These are phyloP conservation scores for Macrophomina pseudophaseolina DNA, from an alignment of 2,329 filamentous ascomycete genomes.

Conservation along the genomic window DNA sequence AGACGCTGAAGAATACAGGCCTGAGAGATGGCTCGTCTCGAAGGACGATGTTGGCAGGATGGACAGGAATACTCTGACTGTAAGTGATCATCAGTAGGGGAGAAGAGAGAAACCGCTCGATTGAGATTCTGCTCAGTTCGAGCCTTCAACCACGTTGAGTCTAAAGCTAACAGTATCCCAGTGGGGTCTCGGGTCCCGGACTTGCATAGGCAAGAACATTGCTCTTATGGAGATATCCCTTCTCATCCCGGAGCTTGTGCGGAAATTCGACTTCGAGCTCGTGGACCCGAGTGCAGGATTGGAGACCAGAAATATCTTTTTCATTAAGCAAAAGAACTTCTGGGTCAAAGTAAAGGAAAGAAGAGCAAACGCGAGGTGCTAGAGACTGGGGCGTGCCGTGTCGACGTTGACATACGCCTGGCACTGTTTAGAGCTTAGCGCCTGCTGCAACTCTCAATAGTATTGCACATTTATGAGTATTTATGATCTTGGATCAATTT, in stretches of 20 bases:
- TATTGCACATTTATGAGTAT: too few relatives aligned
- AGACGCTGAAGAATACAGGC: conserved; percentile 48
- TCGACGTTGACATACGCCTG: too few relatives aligned
- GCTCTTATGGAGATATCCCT: conserved; percentile 37
- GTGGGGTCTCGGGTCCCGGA: conserved; percentile 42
- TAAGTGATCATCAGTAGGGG: conserved; percentile 10
- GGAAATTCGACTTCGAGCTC: conserved; percentile 52
- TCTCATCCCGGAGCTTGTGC: conserved; percentile 35
- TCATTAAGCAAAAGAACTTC: background rate
- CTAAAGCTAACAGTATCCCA: background rate
- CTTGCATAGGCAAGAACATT: conserved; percentile 41
- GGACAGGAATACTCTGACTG: conserved; percentile 36
- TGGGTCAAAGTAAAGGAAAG: too few relatives aligned
- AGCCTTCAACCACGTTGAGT: background rate
- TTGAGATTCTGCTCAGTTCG: too few relatives aligned
- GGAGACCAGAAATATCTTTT: background rate
- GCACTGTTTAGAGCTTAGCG: too few relatives aligned
- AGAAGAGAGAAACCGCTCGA: too few relatives aligned
- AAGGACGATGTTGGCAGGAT: conserved; percentile 35
- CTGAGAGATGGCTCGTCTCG: conserved; percentile 53
- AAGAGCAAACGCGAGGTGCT: too few relatives aligned
- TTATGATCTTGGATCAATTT: too few relatives aligned
- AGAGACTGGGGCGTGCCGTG: too few relatives aligned
- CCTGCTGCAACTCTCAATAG: too few relatives aligned
- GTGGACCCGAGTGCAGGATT: conserved; percentile 33